phyloP scores from a whole-genome alignment of 129 eudicot genomes.

The Flaveria ramosissima region DNA sequence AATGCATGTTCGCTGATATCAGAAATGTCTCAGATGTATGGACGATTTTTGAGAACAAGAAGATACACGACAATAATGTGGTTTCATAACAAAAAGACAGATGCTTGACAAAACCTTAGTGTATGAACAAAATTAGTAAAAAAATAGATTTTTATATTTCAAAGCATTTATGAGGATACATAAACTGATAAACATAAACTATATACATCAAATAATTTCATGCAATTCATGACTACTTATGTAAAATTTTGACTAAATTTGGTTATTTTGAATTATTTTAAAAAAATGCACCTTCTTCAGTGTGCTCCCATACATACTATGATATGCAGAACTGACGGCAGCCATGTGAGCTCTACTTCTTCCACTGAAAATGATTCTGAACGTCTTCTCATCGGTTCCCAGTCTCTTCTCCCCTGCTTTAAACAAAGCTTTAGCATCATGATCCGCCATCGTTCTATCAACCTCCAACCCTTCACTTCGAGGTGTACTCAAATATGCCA shows the following conservation, averaged over 20 bases:
- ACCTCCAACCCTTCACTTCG: slow-evolving; percentile 86
- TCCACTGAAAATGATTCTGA: slow-evolving; percentile 63
- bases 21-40: neutral
- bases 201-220: neutral
- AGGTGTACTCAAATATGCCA: slow-evolving; percentile 58
- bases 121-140: neutral
- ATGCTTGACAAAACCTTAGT: neutral
- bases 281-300: slow-evolving; percentile 60
- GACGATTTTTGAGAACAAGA: neutral
- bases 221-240: no score
- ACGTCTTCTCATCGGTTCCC: slow-evolving; percentile 87
- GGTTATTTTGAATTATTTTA: neutral
- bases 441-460: slow-evolving; percentile 66
- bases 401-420: slow-evolving; percentile 93
- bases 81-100: neutral
- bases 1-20: neutral
- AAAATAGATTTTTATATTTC: neutral
- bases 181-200: neutral
- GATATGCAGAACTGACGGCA: slow-evolving; percentile 65
- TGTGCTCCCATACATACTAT: slow-evolving; percentile 54
- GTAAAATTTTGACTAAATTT: neutral
- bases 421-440: slow-evolving; percentile 80
- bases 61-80: neutral
- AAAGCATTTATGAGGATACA: neutral
- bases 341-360: slow-evolving; percentile 86